Base-by-base conservation (phyloP, 257 asterid genomes). In the Solanum pinnatisectum region DNA sequence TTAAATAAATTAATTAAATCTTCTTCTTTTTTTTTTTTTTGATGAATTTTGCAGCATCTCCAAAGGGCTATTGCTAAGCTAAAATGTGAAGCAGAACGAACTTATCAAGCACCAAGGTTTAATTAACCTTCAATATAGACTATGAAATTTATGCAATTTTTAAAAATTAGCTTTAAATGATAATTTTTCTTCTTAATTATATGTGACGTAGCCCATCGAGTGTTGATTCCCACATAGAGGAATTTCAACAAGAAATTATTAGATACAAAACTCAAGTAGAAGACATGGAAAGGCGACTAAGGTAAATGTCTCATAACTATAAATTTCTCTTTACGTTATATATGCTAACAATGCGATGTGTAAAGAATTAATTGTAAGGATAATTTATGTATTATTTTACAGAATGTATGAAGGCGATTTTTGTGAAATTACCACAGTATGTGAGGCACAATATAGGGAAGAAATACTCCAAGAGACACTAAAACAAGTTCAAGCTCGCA, bases 371-470 rank as follows among this genome's bases (percentile, higher is more conserved):
- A 36, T 36, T 22, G 3, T 27, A 5, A 74, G 2, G 9, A 3
- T 36, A 20, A 74, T 32, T 2, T 33, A 49, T 42, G 4, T 33
- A 15, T 44, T 10, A 23, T 33, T 52, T 56, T 10, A 14, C 83
- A 97, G 99, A 91, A 73, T 92, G 20, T 97, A 94, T 60, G 99
- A 97, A 90, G 94, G 95, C 1, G 94, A 93, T 88, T 91, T 92
- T 6, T 90, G 93, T 88, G 96, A 96, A 30, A 93, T 97, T 63
- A 86, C 88, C 5, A 85, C 96, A 0, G 6, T 93, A 56, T 89
- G 91, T 72, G 99, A 97, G 90, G 99, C 98, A 5, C 94, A 94
- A 89, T 94, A 91, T 36, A 92, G 95, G 89, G 99, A 97, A 84
- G 97, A 93, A 87, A 72, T 95, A 67, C 94, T 97, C 56, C 96